Conservation (phyloP, 2,329 filamentous ascomycete species). For the Tolypocladium tundrense region DNA sequence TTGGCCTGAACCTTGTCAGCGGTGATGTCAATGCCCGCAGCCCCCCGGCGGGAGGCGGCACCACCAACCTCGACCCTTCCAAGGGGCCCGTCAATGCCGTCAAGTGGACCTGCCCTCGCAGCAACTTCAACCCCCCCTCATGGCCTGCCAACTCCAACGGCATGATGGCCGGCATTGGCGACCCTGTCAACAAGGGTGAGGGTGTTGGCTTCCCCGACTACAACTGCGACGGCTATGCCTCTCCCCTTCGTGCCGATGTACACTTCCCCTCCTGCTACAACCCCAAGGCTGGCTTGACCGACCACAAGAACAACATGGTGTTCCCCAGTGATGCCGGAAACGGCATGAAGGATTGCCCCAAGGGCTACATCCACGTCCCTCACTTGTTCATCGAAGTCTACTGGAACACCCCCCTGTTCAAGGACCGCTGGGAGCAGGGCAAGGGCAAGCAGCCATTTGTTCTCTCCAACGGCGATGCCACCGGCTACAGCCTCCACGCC, state of each 20-base stretch:
- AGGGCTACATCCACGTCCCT: constrained; percentile 43
- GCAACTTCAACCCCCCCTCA: constrained; percentile 34
- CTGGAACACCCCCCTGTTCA: constrained; percentile 47
- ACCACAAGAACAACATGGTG: constrained; percentile 56
- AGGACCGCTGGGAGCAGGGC: constrained; percentile 41
- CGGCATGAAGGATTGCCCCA: constrained; percentile 43
- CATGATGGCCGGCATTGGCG: constrained; percentile 41
- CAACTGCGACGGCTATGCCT: constrained; percentile 53
- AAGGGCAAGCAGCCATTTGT: constrained; percentile 54
- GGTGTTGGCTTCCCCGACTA: constrained; percentile 60
- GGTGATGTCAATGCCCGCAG: constrained; percentile 51
- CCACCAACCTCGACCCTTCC: constrained; percentile 38
- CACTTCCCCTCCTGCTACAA: constrained; percentile 70
- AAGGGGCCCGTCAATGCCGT: constrained; percentile 42
- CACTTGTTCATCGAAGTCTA: constrained; percentile 51
- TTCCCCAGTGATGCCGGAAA: constrained; percentile 41
- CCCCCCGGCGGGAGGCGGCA: constrained; percentile 43
- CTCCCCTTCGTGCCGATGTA: constrained; percentile 54
- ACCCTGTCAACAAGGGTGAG: constrained; percentile 41
- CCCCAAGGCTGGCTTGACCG: constrained; percentile 45
- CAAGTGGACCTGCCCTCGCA: constrained; percentile 53
- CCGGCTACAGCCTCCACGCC: constrained; percentile 59
- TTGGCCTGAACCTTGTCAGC: constrained; percentile 60
- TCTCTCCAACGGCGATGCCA: constrained; percentile 57
- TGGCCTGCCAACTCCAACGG: constrained; percentile 48